phyloP scores from a whole-genome alignment of 371 early-diverging fungal genomes.

The Paraphysoderma sedebokerense region DNA sequence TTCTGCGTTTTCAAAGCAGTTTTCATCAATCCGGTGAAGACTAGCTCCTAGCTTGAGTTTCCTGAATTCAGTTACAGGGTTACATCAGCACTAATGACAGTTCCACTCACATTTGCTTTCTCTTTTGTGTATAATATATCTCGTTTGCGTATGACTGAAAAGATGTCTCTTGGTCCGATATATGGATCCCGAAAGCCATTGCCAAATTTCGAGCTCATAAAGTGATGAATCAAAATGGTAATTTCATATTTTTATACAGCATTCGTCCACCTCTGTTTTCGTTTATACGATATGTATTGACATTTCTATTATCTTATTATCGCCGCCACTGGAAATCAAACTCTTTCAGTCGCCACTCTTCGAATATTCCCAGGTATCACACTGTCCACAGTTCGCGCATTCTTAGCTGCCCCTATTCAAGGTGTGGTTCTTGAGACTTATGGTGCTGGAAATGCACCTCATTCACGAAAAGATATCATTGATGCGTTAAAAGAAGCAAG shows the following conservation, averaged over 20 bases:
- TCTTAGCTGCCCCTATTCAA: conserved; percentile 65
- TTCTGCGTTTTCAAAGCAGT: background rate
- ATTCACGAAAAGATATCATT: conserved; percentile 61
- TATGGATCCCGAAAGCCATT: conserved; percentile 69
- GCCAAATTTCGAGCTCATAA: conserved; percentile 68
- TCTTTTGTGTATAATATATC: background rate
- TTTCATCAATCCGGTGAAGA: background rate
- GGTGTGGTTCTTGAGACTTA: conserved; percentile 93
- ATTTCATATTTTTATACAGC: too few relatives aligned
- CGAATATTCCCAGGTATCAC: conserved; percentile 92
- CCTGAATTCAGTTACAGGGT: too few relatives aligned
- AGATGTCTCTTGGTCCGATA: conserved; percentile 84
- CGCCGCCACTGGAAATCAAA: too few relatives aligned
- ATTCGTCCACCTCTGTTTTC: too few relatives aligned
- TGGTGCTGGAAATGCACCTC: conserved; percentile 92
- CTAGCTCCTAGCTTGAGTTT: background rate
- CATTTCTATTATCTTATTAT: too few relatives aligned
- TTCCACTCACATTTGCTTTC: too few relatives aligned
- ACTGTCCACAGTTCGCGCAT: conserved; percentile 63
- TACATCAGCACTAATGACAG: too few relatives aligned
- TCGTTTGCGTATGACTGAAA: background rate
- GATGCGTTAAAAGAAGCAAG: conserved; percentile 68
- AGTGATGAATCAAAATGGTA: conserved; percentile 57
- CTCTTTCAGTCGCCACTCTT: conserved; percentile 78
- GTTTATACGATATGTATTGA: too few relatives aligned